Conservation (phyloP, 495 filamentous ascomycete genomes). For the Lophiostoma macrostomum region DNA sequence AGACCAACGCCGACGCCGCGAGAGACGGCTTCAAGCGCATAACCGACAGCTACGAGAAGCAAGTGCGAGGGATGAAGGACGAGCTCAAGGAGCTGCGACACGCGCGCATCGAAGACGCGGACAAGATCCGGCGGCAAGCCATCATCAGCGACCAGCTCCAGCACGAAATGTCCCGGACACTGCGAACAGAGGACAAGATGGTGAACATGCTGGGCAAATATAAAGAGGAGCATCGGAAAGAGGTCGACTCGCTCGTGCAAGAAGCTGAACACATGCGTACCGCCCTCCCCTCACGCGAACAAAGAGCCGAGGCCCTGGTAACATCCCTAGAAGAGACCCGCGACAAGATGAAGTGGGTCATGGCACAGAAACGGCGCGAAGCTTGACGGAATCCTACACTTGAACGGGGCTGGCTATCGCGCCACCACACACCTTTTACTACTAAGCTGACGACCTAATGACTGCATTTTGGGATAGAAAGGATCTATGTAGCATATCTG, state of each 20-base stretch:
- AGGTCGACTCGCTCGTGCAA: conserved; percentile 14
- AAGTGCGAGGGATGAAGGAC: conserved; percentile 15
- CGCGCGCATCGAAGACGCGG: conserved; percentile 19
- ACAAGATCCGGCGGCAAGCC: conserved; percentile 26
- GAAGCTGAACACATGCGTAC: conserved; percentile 22
- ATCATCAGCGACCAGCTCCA: conserved; percentile 30
- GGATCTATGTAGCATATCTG: conserved; percentile 19
- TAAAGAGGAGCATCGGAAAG: conserved; percentile 26
- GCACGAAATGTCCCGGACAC: conserved; percentile 13
- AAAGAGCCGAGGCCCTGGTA: conserved; percentile 6
- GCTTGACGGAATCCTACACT: no score
- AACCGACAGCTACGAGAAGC: conserved; percentile 23
- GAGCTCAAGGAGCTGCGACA: conserved; percentile 19
- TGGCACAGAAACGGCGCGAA: conserved; percentile 18
- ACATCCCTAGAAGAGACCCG: conserved; percentile 11
- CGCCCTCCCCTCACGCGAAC: conserved; percentile 17
- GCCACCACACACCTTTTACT: not conserved
- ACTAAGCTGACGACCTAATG: conserved; percentile 1
- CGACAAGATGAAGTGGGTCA: conserved; percentile 34
- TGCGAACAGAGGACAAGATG: conserved; percentile 21
- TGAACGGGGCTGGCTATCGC: not conserved
- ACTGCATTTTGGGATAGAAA: conserved; percentile 12
- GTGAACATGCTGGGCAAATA: conserved; percentile 24
- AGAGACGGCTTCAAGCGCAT: conserved; percentile 29
- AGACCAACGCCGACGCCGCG: conserved; percentile 25